Conservation (phyloP, 164 flowering plant species). For the Stephania cephalantha region DNA sequence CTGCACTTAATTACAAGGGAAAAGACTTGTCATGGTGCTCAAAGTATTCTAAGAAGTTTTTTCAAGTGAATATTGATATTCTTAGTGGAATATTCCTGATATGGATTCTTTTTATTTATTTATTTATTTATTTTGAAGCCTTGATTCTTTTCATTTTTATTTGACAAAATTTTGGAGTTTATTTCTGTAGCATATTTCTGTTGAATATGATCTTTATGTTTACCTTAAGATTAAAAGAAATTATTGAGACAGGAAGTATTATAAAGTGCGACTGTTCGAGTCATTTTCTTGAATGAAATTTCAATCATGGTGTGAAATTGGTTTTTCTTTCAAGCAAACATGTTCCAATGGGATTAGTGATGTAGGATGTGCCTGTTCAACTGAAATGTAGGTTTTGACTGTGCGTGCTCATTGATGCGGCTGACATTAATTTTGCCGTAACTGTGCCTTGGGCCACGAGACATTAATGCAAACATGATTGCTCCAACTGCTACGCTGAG, state of each 20-base stretch:
- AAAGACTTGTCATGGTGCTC: neutral
- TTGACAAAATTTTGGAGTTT: no score
- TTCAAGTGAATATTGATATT: neutral
- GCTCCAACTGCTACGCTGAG: constrained; percentile 59
- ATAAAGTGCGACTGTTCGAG: neutral
- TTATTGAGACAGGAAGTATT: no score
- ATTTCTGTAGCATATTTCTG: no score
- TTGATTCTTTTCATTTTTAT: no score
- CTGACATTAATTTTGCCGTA: constrained; percentile 43
- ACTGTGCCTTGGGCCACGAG: constrained; percentile 49
- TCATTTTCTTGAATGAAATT: neutral
- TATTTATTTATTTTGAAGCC: no score
- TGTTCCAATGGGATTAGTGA: neutral
- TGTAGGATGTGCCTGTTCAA: neutral
- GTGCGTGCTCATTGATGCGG: constrained; percentile 51
- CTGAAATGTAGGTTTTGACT: constrained; percentile 40
- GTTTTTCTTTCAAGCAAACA: neutral
- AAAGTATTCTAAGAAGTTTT: neutral
- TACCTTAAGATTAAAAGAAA: no score
- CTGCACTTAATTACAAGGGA: neutral
- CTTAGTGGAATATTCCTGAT: neutral
- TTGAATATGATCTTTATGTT: no score
- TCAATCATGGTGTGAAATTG: neutral
- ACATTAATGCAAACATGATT: constrained; percentile 63
- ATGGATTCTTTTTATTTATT: no score